Conservation (phyloP, 768 basidiomycete species). For the Fibroporia radiculosa region DNA sequence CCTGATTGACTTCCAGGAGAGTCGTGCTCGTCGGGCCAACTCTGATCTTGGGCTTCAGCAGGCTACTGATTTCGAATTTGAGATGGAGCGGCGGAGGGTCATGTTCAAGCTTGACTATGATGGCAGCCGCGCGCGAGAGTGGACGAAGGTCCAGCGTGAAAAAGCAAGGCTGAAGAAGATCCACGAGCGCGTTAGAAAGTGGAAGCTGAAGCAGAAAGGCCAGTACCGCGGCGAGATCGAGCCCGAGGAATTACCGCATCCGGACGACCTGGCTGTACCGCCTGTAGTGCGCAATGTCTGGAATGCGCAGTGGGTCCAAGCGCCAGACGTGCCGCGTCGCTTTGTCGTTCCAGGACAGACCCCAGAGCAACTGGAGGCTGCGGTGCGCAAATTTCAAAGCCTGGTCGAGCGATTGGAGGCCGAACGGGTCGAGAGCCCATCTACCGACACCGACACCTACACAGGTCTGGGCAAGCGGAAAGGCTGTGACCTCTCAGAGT, state of each 20-base stretch:
- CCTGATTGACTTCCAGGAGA: conserved; percentile 47
- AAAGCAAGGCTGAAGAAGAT: conserved; percentile 10
- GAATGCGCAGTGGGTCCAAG: conserved; percentile 27
- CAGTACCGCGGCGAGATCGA: conserved; percentile 8
- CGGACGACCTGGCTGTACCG: conserved; percentile 24
- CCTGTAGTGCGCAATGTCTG: conserved; percentile 28
- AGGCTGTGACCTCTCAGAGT: too few relatives aligned
- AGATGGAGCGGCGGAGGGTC: conserved; percentile 47
- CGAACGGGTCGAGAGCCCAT: too few relatives aligned
- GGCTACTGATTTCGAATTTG: conserved; percentile 35
- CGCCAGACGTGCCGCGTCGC: conserved; percentile 24
- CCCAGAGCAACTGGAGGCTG: conserved; percentile 12
- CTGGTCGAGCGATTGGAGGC: background rate
- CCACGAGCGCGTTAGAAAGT: too few relatives aligned
- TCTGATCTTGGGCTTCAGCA: conserved; percentile 26
- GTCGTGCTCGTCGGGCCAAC: conserved; percentile 24
- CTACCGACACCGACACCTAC: too few relatives aligned
- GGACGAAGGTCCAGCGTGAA: conserved; percentile 23
- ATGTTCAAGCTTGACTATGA: conserved; percentile 44
- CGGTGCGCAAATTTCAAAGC: background rate
- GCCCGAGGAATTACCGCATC: background rate
- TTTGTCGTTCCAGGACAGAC: conserved; percentile 32
- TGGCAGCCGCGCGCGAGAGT: conserved; percentile 29
- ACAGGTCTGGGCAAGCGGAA: too few relatives aligned
- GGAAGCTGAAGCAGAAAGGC: conserved; percentile 14